These are phyloP conservation scores for Gracilaria gracilis DNA, from an alignment of 23 red algal species.

Conservation along the genomic window DNA sequence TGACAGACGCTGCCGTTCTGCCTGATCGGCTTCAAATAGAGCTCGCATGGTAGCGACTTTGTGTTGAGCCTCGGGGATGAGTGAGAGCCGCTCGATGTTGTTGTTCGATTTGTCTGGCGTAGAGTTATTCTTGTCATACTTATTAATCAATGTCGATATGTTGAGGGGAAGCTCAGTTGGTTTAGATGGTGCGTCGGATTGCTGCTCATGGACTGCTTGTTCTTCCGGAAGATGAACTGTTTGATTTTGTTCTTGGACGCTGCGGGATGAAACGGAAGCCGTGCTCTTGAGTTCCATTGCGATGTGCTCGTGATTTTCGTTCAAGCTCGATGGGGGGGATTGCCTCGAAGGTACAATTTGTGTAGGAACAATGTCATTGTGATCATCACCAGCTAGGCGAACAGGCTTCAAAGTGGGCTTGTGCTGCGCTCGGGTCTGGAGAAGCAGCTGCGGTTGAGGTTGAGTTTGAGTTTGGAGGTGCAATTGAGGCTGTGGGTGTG, in stretches of 20 bases:
- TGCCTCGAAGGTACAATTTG: not conserved
- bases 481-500: not conserved
- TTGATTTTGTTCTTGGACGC: not conserved
- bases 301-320: not conserved
- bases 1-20: not conserved
- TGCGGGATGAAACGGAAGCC: not conserved
- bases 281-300: not conserved
- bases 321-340: not conserved
- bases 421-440: not conserved
- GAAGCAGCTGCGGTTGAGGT: not conserved
- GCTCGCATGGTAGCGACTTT: constrained; percentile 30
- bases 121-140: constrained; percentile 20
- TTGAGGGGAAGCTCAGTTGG: constrained; percentile 9
- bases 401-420: not conserved
- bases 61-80: constrained; percentile 31
- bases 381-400: not conserved
- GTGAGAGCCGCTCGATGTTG: not conserved
- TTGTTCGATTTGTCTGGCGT: not conserved
- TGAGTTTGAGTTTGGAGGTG: not conserved
- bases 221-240: not conserved
- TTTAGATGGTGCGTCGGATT: not conserved
- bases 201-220: not conserved
- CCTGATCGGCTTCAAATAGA: not conserved
- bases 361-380: not conserved
- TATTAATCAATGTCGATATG: constrained; percentile 14